Evolutionary conservation across 2,329 filamentous ascomycete species (phyloP), one percentile per base, ranked within the genome.

Genomic region (Penicillium brevicompactum): DNA sequence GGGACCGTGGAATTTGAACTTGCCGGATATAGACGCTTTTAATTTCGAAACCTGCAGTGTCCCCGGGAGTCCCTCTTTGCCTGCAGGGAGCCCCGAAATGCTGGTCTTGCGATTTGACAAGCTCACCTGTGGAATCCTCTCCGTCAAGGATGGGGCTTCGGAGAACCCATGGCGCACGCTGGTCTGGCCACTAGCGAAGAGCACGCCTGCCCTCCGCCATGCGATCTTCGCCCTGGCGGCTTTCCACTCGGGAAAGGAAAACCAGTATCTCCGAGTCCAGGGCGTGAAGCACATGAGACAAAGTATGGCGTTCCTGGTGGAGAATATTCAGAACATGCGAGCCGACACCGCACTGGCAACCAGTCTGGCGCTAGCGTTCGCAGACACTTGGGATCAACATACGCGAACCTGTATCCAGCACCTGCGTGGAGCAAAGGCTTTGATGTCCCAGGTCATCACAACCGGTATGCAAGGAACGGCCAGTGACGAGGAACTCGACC

Each of bases 131-230:
- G 86, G 86, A 3, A 87, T 90, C 46, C 75, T 90, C 18, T 90
- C 87, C 0, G 80, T 90, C 49, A 89, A 89, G 66, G 86, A 90
- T 68, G 87, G 87, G 0, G 79, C 81, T 6, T 83, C 79, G 1
- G 87, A 90, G 63, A 90, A 90, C 65, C 87, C 87, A 2, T 90
- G 87, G 87, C 80, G 86, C 27, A 89, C 82, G 5, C 75, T 88
- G 44, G 78, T 90, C n/a, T 88, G 86, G 85, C 87, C 87, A 1
- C 72, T 90, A 46, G 84, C 86, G 3, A 80, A 79, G 61, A 79
- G 85, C 46, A 87, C 82, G 4, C 84, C 85, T 2, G 86, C 87
- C 2, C 73, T 90, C 34, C 87, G 85, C 61, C 85, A 90, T 73
- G 87, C 87, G 4, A 81, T 90, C 51, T 82, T 84, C 41, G 86